A percentile compares a stretch with the other conserved stretches of the same genome.
Conservation (phyloP, 2,329 filamentous ascomycete genomes). For the Hypoxylon sp. region DNA sequence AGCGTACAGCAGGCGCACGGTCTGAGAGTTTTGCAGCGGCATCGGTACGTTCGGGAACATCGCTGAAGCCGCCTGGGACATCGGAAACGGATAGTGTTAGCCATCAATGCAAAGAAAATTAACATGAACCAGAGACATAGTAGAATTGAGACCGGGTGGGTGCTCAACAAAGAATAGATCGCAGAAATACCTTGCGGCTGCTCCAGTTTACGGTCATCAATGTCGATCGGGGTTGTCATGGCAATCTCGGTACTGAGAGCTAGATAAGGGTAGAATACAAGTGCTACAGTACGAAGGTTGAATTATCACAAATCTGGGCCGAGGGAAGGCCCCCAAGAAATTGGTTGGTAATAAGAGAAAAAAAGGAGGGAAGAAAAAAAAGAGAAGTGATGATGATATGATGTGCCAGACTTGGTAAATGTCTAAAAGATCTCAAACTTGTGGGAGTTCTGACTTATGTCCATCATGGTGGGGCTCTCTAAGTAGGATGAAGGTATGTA, state of each 20-base stretch:
- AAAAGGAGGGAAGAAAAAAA: slow-evolving; percentile 14
- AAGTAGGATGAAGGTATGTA: slow-evolving; percentile 27
- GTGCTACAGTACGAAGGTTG: slow-evolving; percentile 18
- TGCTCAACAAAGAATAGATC: slow-evolving; percentile 38
- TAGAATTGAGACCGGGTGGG: slow-evolving; percentile 8
- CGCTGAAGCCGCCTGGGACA: slow-evolving; percentile 42
- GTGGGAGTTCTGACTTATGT: slow-evolving; percentile 44
- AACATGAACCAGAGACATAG: slow-evolving; percentile 7
- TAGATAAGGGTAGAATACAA: slow-evolving; percentile 28
- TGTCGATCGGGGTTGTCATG: slow-evolving; percentile 48
- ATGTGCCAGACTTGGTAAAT: slow-evolving; percentile 43
- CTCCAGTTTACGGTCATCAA: slow-evolving; percentile 42
- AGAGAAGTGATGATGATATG: slow-evolving; percentile 41
- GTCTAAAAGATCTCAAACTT: slow-evolving; percentile 43
- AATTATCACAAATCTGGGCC: slow-evolving; percentile 36
- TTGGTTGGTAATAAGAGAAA: slow-evolving; percentile 11
- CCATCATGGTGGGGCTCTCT: slow-evolving; percentile 45
- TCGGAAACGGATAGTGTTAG: slow-evolving; percentile 46
- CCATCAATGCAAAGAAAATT: slow-evolving; percentile 33
- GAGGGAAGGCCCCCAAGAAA: slow-evolving; percentile 42
- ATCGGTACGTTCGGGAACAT: slow-evolving; percentile 48
- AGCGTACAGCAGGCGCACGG: slow-evolving; percentile 73
- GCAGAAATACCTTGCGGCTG: slow-evolving; percentile 48
- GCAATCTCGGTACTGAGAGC: slow-evolving; percentile 31
- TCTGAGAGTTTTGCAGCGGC: slow-evolving; percentile 48